Conservation (phyloP, 768 basidiomycete genomes). For the Solioccasus polychromus region DNA sequence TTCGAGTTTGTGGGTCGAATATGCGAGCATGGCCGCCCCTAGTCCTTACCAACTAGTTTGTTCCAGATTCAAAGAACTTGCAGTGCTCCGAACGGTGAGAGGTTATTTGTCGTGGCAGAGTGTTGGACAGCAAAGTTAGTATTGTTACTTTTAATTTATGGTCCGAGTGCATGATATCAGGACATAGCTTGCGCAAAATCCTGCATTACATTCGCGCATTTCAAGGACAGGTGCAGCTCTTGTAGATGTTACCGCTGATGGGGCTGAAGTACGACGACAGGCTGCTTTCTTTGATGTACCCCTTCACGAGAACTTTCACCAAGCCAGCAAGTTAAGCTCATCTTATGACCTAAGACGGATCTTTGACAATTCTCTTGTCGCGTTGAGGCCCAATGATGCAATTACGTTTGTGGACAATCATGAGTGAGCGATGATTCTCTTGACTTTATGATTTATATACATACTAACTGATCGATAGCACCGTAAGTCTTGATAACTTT, state of each 20-base stretch:
- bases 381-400: conserved; percentile 69
- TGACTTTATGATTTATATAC: not conserved
- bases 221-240: conserved; percentile 54
- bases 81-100: conserved; percentile 38
- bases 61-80: conserved; percentile 54
- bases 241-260: not conserved
- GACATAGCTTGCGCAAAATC: conserved; percentile 44
- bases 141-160: not conserved
- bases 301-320: conserved; percentile 78
- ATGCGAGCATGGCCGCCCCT: not conserved
- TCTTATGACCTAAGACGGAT: conserved; percentile 77
- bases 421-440: conserved; percentile 51
- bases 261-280: conserved; percentile 35
- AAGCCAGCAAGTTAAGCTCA: conserved; percentile 65
- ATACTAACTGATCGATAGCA: conserved; percentile 39
- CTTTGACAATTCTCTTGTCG: conserved; percentile 65
- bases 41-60: not conserved
- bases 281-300: conserved; percentile 91
- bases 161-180: not conserved
- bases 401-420: conserved; percentile 92
- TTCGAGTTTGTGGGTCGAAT: conserved; percentile 52
- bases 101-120: conserved; percentile 72
- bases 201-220: conserved; percentile 59
- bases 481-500: conserved; percentile 47
- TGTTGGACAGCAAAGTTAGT: conserved; percentile 77